Percentiles rank a stretch among this genome's conserved stretches.
These are phyloP conservation scores for Aspergillus thermomutatus DNA, from an alignment of 2,329 filamentous ascomycete genomes.

Conservation along the genomic window DNA sequence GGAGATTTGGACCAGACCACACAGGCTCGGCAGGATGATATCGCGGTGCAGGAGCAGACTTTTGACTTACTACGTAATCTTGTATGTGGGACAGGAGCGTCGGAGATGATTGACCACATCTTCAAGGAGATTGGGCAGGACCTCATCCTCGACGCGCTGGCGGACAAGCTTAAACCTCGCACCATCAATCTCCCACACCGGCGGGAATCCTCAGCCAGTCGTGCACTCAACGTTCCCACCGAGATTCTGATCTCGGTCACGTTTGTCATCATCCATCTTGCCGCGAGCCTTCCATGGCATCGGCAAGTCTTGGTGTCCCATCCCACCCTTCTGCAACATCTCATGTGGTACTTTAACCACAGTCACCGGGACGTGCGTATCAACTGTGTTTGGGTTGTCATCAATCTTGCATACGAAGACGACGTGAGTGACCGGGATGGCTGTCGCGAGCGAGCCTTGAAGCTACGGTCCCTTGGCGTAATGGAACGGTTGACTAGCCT, in stretches of 20 bases:
- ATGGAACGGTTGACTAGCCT: conserved; percentile 62
- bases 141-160: conserved; percentile 75
- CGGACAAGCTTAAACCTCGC: conserved; percentile 67
- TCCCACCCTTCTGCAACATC: conserved; percentile 67
- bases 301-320: conserved; percentile 75
- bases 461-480: conserved; percentile 70
- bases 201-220: conserved; percentile 27
- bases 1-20: conserved; percentile 65
- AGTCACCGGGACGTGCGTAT: conserved; percentile 70
- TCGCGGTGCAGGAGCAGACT: conserved; percentile 85
- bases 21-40: conserved; percentile 70
- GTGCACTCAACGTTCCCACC: conserved; percentile 33
- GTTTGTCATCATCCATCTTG: conserved; percentile 83
- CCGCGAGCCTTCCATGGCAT: conserved; percentile 74
- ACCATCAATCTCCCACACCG: conserved; percentile 31
- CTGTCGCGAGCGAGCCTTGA: conserved; percentile 63
- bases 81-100: conserved; percentile 62
- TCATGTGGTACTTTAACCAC: conserved; percentile 71
- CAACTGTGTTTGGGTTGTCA: conserved; percentile 77
- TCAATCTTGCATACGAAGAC: conserved; percentile 82
- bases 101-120: conserved; percentile 78
- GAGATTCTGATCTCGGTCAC: conserved; percentile 76
- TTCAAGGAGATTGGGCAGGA: conserved; percentile 73
- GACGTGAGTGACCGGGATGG: conserved; percentile 64
- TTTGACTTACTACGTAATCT: conserved; percentile 88